phyloP scores from a whole-genome alignment of 1,284 basidiomycete species.

The Sphaerobolus stellatus region DNA sequence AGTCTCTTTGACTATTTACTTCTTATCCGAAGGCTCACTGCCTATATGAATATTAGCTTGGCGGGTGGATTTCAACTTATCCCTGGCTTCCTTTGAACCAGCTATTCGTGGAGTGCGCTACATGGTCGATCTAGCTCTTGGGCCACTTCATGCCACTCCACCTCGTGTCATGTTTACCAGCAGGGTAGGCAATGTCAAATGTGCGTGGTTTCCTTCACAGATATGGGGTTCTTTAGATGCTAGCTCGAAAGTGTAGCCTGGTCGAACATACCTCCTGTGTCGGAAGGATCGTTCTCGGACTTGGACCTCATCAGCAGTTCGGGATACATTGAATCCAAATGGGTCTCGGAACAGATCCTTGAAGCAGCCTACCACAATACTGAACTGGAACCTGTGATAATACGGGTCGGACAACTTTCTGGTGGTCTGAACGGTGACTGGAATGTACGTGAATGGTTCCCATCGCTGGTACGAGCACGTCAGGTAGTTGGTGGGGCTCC shows the following conservation, averaged over 20 bases:
- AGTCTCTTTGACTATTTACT: background rate
- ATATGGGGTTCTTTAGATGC: background rate
- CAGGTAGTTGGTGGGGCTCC: background rate
- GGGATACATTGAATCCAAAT: constrained; percentile 46
- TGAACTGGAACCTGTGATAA: constrained; percentile 24
- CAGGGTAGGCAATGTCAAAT: constrained; percentile 30
- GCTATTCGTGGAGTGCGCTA: constrained; percentile 38
- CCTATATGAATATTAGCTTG: constrained; percentile 31
- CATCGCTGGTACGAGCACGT: background rate
- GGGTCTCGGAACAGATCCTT: constrained; percentile 43
- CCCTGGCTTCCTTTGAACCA: constrained; percentile 35
- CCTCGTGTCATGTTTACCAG: constrained; percentile 38
- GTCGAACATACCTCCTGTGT: background rate
- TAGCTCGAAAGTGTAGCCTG: background rate
- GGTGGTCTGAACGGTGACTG: background rate
- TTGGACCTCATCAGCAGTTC: constrained; percentile 29
- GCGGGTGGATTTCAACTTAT: constrained; percentile 43
- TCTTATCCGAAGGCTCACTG: background rate
- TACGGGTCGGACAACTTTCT: constrained; percentile 34
- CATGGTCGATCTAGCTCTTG: constrained; percentile 23
- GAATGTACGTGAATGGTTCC: constrained; percentile 2
- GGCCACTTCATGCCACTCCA: constrained; percentile 11
- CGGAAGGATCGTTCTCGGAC: constrained; percentile 19
- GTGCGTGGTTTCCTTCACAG: constrained; percentile 16
- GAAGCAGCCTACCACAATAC: constrained; percentile 22